Evolutionary conservation across 768 basidiomycete species (phyloP).

Genomic region (Trametes cinnabarina): DNA sequence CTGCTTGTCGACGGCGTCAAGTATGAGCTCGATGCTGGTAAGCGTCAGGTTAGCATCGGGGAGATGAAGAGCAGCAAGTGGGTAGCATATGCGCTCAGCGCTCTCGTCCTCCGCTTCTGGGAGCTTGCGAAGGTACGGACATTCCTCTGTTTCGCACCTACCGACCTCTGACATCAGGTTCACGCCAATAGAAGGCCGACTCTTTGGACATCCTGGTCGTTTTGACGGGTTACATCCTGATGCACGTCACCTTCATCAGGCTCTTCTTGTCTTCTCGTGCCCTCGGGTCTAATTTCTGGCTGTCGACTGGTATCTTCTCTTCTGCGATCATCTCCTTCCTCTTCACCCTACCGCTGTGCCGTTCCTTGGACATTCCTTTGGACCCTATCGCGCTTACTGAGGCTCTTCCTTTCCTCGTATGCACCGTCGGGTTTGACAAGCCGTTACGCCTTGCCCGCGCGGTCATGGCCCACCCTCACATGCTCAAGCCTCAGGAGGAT

Average conservation of each 20-base stretch:
- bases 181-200: constrained; percentile 70
- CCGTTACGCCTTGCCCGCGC: constrained; percentile 88
- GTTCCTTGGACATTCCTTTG: constrained; percentile 79
- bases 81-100: constrained; percentile 83
- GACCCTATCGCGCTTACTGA: constrained; percentile 93
- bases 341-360: constrained; percentile 72
- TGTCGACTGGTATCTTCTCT: constrained; percentile 72
- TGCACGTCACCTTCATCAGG: constrained; percentile 94
- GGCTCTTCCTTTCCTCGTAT: constrained; percentile 95
- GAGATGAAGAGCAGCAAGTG: constrained; percentile 82
- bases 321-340: constrained; percentile 83
- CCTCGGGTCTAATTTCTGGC: constrained; percentile 75
- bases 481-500: constrained; percentile 31
- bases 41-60: constrained; percentile 52
- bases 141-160: background rate
- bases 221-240: constrained; percentile 87
- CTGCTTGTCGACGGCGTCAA: constrained; percentile 39
- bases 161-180: too few relatives aligned
- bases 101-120: constrained; percentile 80
- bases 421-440: constrained; percentile 98
- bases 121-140: constrained; percentile 66
- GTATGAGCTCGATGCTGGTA: constrained; percentile 49
- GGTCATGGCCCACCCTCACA: constrained; percentile 80
- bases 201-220: constrained; percentile 95
- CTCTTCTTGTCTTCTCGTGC: constrained; percentile 85